These are phyloP conservation scores for Curvularia hawaiiensis DNA, from an alignment of 2,329 filamentous ascomycete species.

Conservation along the genomic window DNA sequence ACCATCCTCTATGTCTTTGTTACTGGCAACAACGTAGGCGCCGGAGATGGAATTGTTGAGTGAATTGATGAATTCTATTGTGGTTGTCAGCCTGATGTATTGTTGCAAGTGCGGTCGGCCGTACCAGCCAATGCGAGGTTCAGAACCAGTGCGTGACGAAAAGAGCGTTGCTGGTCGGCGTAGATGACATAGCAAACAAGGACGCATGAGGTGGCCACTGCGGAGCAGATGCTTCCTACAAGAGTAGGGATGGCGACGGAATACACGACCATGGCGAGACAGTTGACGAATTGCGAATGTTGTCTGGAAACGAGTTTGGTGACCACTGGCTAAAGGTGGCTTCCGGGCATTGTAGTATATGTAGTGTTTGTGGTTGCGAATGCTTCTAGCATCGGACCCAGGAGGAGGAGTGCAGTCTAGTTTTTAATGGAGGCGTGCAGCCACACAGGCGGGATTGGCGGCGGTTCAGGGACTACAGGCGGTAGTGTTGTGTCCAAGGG, in stretches of 20 bases:
- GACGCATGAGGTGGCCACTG: slow-evolving; percentile 24
- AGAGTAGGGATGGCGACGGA: slow-evolving; percentile 25
- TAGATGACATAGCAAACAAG: slow-evolving; percentile 25
- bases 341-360: background rate
- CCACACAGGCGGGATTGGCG: background rate
- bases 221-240: slow-evolving; percentile 29
- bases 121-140: slow-evolving; percentile 31
- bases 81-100: background rate
- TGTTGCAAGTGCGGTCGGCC: background rate
- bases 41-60: slow-evolving; percentile 53
- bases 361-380: background rate
- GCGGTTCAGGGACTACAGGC: too few species aligned
- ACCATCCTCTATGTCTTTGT: slow-evolving; percentile 33
- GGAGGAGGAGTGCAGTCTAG: background rate
- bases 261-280: slow-evolving; percentile 5
- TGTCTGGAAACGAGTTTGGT: background rate
- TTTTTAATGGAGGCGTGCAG: background rate
- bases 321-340: background rate
- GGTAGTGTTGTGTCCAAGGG: background rate
- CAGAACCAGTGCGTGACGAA: slow-evolving; percentile 31
- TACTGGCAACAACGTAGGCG: slow-evolving; percentile 39
- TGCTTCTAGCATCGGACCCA: background rate
- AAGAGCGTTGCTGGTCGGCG: slow-evolving; percentile 23
- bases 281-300: background rate
- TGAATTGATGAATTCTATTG: slow-evolving; percentile 42